phyloP scores from a whole-genome alignment of 2,329 filamentous ascomycete species.

The Calonectria hongkongensis region DNA sequence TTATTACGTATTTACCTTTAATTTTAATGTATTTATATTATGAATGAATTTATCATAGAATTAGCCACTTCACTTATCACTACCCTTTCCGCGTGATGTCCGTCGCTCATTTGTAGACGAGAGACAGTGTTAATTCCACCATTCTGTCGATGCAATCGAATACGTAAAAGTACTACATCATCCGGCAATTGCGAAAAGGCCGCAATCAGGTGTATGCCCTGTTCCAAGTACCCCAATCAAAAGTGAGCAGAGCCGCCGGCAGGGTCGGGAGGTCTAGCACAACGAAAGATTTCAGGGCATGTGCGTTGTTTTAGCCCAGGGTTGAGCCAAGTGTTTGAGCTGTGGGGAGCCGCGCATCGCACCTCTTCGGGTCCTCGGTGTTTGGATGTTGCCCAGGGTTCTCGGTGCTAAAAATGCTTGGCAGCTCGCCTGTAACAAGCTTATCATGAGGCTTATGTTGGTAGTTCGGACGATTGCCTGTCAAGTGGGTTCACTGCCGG shows the following conservation, averaged over 20 bases:
- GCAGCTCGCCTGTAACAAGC: constrained; percentile 21
- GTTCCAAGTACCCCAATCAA: neutral
- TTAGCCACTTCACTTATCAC: too few relatives aligned
- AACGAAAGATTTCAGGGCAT: neutral
- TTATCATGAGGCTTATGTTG: constrained; percentile 29
- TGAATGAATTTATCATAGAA: too few relatives aligned
- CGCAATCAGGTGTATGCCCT: neutral
- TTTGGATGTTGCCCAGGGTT: neutral
- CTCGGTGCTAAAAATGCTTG: constrained; percentile 4
- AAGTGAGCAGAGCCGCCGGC: neutral
- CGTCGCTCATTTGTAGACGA: too few relatives aligned
- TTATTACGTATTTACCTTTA: neutral
- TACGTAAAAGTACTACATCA: neutral
- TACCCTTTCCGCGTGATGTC: too few relatives aligned
- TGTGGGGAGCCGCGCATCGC: neutral
- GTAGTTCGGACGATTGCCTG: constrained; percentile 16
- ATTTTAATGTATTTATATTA: too few relatives aligned
- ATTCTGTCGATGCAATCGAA: neutral
- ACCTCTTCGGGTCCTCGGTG: neutral
- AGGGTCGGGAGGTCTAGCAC: neutral
- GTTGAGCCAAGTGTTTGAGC: neutral
- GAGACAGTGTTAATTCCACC: too few relatives aligned
- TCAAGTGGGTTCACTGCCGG: constrained; percentile 9
- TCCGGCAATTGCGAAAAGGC: neutral
- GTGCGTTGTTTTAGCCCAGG: constrained; percentile 5